Conservation (phyloP, 306 rosid species). For the Castanopsis chinensis region DNA sequence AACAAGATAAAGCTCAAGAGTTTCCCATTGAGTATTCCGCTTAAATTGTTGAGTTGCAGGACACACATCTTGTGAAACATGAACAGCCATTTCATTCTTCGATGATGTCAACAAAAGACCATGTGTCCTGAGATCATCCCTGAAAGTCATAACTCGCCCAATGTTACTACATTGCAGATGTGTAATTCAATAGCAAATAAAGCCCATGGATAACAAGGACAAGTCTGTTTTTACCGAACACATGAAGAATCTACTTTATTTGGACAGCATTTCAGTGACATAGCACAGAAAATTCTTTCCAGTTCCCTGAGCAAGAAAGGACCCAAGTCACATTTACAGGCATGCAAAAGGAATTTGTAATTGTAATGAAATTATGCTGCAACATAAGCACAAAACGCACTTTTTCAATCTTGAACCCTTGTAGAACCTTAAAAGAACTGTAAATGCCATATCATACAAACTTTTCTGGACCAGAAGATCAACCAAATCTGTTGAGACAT, state of each 20-base stretch:
- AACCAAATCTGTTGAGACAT: conserved; percentile 64
- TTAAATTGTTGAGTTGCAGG: conserved; percentile 46
- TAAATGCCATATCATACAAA: conserved; percentile 74
- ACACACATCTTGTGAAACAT: conserved; percentile 53
- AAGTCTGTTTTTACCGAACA: conserved; percentile 49
- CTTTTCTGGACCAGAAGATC: conserved; percentile 73
- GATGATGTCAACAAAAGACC: conserved; percentile 62
- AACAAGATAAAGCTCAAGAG: conserved; percentile 84
- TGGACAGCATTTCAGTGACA: conserved; percentile 75
- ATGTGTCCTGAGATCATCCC: conserved; percentile 52
- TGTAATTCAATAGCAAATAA: conserved; percentile 20
- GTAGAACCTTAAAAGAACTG: conserved; percentile 73
- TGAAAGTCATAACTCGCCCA: conserved; percentile 23
- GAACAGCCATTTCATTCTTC: conserved; percentile 54
- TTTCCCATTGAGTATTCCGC: conserved; percentile 57
- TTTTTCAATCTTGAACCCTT: conserved; percentile 80
- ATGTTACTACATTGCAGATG: not conserved
- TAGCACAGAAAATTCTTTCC: conserved; percentile 67
- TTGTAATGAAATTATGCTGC: not conserved
- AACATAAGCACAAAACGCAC: conserved; percentile 29
- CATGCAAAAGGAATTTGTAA: not conserved
- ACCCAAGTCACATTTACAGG: conserved; percentile 22
- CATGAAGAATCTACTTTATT: conserved; percentile 57
- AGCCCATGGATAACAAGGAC: conserved; percentile 3
- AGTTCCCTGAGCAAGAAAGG: conserved; percentile 62